phyloP scores from a whole-genome alignment of 1,139 yeast genomes.

The Taiozyma sp. region DNA sequence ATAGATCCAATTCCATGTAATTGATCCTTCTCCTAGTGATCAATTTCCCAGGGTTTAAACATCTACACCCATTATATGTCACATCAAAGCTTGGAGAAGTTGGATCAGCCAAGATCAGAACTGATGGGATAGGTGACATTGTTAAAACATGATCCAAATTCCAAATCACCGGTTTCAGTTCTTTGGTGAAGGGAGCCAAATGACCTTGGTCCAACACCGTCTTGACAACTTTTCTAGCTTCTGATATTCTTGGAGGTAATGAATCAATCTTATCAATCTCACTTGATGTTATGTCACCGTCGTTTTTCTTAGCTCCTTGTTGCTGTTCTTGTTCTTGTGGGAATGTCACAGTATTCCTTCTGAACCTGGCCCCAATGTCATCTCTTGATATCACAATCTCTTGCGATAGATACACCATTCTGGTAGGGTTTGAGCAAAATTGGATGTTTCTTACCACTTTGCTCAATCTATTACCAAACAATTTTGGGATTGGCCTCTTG shows the following conservation, averaged over 20 bases:
- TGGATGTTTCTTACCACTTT: slow-evolving; percentile 60
- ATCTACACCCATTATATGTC: slow-evolving; percentile 79
- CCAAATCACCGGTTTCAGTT: slow-evolving; percentile 61
- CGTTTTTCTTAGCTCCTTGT: slow-evolving; percentile 6
- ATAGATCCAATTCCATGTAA: slow-evolving; percentile 70
- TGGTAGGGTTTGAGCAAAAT: slow-evolving; percentile 76
- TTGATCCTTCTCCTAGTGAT: slow-evolving; percentile 45
- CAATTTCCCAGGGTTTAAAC: slow-evolving; percentile 66
- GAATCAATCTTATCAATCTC: slow-evolving; percentile 26
- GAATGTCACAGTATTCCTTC: slow-evolving; percentile 62
- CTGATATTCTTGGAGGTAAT: slow-evolving; percentile 38
- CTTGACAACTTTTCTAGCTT: slow-evolving; percentile 72
- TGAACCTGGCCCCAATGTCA: slow-evolving; percentile 63
- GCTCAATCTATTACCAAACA: slow-evolving; percentile 64
- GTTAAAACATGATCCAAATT: slow-evolving; percentile 66
- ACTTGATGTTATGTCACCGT: slow-evolving; percentile 13
- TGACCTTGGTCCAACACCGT: slow-evolving; percentile 86
- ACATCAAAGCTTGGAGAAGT: slow-evolving; percentile 69
- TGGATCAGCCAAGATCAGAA: slow-evolving; percentile 61
- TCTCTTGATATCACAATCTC: slow-evolving; percentile 76
- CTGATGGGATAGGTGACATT: slow-evolving; percentile 76
- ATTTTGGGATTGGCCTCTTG: slow-evolving; percentile 59
- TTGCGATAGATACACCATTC: slow-evolving; percentile 76
- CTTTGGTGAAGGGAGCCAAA: slow-evolving; percentile 69
- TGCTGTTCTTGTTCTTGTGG: slow-evolving; percentile 24